These are phyloP conservation scores for Aspergillus jensenii DNA, from an alignment of 2,329 filamentous ascomycete species.

Conservation along the genomic window DNA sequence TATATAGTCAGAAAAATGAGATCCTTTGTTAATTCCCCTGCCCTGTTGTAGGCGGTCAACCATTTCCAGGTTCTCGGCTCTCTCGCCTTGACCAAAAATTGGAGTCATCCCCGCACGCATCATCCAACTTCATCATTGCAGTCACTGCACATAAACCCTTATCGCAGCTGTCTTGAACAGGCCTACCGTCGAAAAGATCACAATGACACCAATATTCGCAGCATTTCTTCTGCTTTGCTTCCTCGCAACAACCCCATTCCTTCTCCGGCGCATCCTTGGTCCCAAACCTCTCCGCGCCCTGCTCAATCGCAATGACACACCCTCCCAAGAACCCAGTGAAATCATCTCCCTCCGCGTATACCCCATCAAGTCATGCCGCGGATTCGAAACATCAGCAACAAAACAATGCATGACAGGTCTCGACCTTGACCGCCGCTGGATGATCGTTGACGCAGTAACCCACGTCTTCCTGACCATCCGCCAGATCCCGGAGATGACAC, in stretches of 20 bases:
- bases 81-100: not conserved
- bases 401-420: conserved; percentile 57
- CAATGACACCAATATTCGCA: not conserved
- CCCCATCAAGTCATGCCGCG: conserved; percentile 67
- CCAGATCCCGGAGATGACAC: conserved; percentile 60
- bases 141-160: not conserved
- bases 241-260: not conserved
- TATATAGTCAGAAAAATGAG: too few species aligned
- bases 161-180: not conserved
- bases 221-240: not conserved
- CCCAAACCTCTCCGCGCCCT: conserved; percentile 7
- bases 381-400: conserved; percentile 55
- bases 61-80: too few species aligned
- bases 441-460: conserved; percentile 58
- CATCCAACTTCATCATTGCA: not conserved
- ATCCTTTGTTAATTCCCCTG: too few species aligned
- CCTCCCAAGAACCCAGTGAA: conserved; percentile 23
- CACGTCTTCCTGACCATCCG: conserved; percentile 64
- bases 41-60: too few species aligned
- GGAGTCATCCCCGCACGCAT: not conserved
- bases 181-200: not conserved
- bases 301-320: not conserved
- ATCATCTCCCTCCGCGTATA: conserved; percentile 54
- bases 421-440: conserved; percentile 65
- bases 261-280: conserved; percentile 14